Base-by-base conservation (phyloP, 2,329 filamentous ascomycete species). In the Sclerotiophoma versabilis region DNA sequence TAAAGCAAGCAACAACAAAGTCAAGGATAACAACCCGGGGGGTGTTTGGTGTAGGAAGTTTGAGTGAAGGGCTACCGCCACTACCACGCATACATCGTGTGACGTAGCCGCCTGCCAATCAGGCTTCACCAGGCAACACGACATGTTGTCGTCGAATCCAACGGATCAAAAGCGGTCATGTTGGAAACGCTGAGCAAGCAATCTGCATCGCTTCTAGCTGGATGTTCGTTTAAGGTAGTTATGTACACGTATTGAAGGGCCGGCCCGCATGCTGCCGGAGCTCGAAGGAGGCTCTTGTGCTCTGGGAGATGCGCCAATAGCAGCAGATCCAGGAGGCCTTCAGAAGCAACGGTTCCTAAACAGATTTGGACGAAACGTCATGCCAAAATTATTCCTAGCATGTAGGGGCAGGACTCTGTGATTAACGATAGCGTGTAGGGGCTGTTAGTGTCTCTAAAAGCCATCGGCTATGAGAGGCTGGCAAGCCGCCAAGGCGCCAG, bases 41-140 rank as follows among this genome's bases (percentile, higher is more conserved):
- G 29, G 11, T 45, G 33, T 59, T 42, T 27, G 44, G 38, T 48
- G 55, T 48, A 51, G 60, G 60, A 64, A 62, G 66, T 49, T 65
- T 56, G 39, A 27, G 54, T 57, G 53, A 57, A 59, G 38, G 42
- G 29, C 39, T 38, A 42, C 67, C 49, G 65, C 63, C 67, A 68
- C 65, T 64, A 30, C 65, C 63, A 30, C 27, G 22, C 26, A 37
- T 15, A 23, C 34, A 54, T 49, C 33, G 33, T 63, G 64, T 69
- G 66, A 71, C 67, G 68, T 71, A 65, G 49, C 15, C 58, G 58
- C 37, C 47, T 39, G 38, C 64, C 66, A 70, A 71, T 71, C 65
- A 70, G 52, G 50, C 27, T 44, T 39, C 43, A 33, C 20, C 38
- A 33, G 17, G 22, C 39, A 23, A 22, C 33, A 19, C 39, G 11